Base-by-base conservation (phyloP, 176 grass and related monocot genomes). In the Aegilops sharonensis region DNA sequence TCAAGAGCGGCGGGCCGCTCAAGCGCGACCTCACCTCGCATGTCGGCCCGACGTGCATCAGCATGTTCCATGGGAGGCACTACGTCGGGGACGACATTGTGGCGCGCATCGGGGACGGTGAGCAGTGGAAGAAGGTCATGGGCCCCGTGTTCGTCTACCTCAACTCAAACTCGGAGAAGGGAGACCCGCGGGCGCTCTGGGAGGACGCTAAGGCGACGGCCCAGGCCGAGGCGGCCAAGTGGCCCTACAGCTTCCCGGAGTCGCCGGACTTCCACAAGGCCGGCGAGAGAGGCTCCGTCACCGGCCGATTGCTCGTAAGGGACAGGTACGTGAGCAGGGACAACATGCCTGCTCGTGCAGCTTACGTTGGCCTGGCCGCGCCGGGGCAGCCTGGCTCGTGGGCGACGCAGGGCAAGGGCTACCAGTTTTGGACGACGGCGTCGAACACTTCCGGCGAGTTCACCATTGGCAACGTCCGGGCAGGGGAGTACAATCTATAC, bases 121-220 rank as follows among this genome's bases (percentile, higher is more conserved):
- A 97, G 56, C 64, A 91, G 34, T 97, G 92, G 92, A 91, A 95
- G 50, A 98, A 98, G 72, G 89, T 91, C 32, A 64, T 91, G 11
- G 95, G 95, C 8, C 95, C 95, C 9, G 86, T 98, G 2, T 98
- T 98, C 87, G 37, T 98, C 61, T 98, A 95, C 89, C 84, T 93
- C 59, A 95, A 98, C 83, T 93, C 92, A 6, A 66, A 20, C 84
- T 32, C 72, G 2, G 47, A 24, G 5, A 23, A 27, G 40, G 25
- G 71, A 17, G 78, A 83, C 52, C 13, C 68, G 64, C 25, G 77
- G 0, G 29, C 40, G 1, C 89, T 97, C 15, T 98, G 92, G 92
- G 18, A 82, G 18, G 93, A 95, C 68, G 95, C 95, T n/a, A 95
- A 98, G 80, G 39, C 77, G 35, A 85, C 90, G 81, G 91, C 85